phyloP scores from a whole-genome alignment of 192 early-diverging fungal species.

The Paraglomus occultum region DNA sequence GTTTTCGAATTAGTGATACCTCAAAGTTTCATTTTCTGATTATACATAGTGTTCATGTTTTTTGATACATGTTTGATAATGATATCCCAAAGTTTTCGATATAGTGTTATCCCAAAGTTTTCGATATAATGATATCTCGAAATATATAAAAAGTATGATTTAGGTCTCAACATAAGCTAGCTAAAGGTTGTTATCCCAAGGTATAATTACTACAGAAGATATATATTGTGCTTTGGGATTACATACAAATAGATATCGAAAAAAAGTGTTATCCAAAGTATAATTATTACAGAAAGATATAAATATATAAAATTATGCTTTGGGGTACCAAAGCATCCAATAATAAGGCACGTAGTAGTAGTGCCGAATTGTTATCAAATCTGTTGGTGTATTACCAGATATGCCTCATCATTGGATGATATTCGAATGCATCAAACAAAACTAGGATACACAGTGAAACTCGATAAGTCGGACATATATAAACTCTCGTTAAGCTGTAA shows the following conservation, averaged over 20 bases:
- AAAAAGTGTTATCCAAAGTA: conserved; percentile 19
- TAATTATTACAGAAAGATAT: conserved; percentile 14
- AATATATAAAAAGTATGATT: conserved; percentile 26
- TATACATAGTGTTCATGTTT: conserved; percentile 19
- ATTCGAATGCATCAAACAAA: no score
- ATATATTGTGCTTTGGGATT: no score
- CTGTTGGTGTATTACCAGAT: no score
- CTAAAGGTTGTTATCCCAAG: conserved; percentile 21
- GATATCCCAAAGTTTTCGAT: conserved; percentile 1
- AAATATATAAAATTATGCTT: conserved; percentile 8
- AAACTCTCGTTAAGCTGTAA: no score
- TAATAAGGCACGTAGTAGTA: no score
- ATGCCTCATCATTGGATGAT: no score
- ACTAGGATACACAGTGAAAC: no score
- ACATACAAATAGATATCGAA: not conserved
- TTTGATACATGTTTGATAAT: conserved; percentile 8
- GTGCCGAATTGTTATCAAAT: no score
- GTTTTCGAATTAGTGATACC: conserved; percentile 24
- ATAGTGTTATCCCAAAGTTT: conserved; percentile 1
- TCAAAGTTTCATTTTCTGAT: conserved; percentile 20
- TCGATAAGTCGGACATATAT: no score
- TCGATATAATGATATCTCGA: conserved; percentile 11
- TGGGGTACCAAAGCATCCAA: conserved; percentile 21
- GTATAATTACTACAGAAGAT: conserved; percentile 13
- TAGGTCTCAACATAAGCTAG: conserved; percentile 21